These are phyloP conservation scores for Oemleria cerasiformis DNA, from an alignment of 306 rosid species.

Conservation along the genomic window DNA sequence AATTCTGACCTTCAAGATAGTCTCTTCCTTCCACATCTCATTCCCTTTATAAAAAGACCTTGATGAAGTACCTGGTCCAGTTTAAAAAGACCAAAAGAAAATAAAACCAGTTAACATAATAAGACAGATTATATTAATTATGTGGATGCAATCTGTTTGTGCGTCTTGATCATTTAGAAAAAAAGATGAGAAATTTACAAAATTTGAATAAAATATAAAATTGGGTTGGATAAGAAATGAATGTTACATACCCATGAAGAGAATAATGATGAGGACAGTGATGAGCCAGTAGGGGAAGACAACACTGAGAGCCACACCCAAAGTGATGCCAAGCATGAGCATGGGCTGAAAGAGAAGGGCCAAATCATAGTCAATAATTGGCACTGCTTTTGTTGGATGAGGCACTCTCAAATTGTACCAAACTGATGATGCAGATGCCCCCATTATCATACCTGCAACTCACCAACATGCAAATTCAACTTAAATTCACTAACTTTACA, in stretches of 20 bases:
- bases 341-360: conserved; percentile 90
- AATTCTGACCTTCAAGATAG: conserved; percentile 45
- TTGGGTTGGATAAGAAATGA: not conserved
- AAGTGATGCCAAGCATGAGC: conserved; percentile 91
- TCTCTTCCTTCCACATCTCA: conserved; percentile 82
- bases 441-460: conserved; percentile 88
- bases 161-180: not conserved
- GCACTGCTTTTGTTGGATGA: conserved; percentile 80
- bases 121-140: no score
- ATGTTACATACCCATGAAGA: conserved; percentile 52
- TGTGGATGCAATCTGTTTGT: no score
- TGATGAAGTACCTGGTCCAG: conserved; percentile 64
- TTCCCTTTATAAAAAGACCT: conserved; percentile 72
- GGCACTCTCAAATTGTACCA: conserved; percentile 90
- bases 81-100: not conserved
- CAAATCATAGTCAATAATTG: conserved; percentile 77
- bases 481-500: not conserved
- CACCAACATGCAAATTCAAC: not conserved
- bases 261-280: conserved; percentile 80
- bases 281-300: conserved; percentile 97
- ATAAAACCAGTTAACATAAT: not conserved
- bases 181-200: not conserved
- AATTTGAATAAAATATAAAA: not conserved
- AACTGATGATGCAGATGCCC: conserved; percentile 82
- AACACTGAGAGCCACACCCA: conserved; percentile 85